phyloP scores from a whole-genome alignment of 2,329 filamentous ascomycete genomes.

The Capronia americana region DNA sequence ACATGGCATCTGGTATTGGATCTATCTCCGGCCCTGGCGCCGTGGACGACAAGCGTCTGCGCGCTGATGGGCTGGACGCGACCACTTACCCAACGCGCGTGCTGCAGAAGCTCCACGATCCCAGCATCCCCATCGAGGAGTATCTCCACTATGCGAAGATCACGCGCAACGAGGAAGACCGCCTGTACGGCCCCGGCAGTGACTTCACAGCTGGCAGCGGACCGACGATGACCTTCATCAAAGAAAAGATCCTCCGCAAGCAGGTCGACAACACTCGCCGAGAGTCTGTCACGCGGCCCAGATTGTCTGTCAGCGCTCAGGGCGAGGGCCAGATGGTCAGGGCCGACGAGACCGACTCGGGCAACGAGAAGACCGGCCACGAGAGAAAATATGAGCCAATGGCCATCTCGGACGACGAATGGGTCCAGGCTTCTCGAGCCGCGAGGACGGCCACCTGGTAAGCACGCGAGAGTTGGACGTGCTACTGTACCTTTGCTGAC shows the following conservation, averaged over 20 bases:
- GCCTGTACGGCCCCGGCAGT: slow-evolving; percentile 33
- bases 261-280: slow-evolving; percentile 24
- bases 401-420: slow-evolving; percentile 52
- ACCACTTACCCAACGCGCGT: slow-evolving; percentile 22
- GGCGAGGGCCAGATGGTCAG: slow-evolving; percentile 22
- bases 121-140: slow-evolving; percentile 47
- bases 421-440: slow-evolving; percentile 56
- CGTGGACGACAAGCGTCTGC: slow-evolving; percentile 28
- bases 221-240: slow-evolving; percentile 27
- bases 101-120: slow-evolving; percentile 39
- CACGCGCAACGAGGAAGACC: slow-evolving; percentile 45
- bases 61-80: slow-evolving; percentile 17
- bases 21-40: slow-evolving; percentile 31
- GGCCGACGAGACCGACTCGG: slow-evolving; percentile 28
- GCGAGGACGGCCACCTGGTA: slow-evolving; percentile 54
- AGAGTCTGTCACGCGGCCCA: slow-evolving; percentile 18
- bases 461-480: background rate
- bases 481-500: slow-evolving; percentile 4
- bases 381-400: slow-evolving; percentile 38
- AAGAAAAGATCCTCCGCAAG: slow-evolving; percentile 34
- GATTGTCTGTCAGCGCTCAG: slow-evolving; percentile 32
- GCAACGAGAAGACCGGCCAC: slow-evolving; percentile 23
- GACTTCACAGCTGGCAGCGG: slow-evolving; percentile 20
- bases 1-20: slow-evolving; percentile 30
- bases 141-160: slow-evolving; percentile 49